phyloP scores from a whole-genome alignment of 352 stramenopile genomes.

The Globisporangium lucens region DNA sequence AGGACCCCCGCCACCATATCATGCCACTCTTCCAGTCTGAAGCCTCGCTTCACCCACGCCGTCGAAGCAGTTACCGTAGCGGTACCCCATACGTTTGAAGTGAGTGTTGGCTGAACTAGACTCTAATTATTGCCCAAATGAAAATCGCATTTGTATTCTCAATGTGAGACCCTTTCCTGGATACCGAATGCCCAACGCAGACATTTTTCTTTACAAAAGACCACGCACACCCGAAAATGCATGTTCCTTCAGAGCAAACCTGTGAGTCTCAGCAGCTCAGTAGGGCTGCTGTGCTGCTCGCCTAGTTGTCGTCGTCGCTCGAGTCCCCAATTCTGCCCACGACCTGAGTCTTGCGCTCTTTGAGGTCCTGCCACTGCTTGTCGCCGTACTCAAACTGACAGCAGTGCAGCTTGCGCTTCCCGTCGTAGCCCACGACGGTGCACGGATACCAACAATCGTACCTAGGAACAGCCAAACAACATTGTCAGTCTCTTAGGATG shows the following conservation, averaged over 20 bases:
- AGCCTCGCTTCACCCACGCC: too few relatives aligned
- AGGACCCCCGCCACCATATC: too few relatives aligned
- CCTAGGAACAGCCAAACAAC: conserved; percentile 12
- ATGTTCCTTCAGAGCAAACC: neutral
- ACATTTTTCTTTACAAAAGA: too few relatives aligned
- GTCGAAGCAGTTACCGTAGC: too few relatives aligned
- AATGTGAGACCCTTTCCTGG: too few relatives aligned
- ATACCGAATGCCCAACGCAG: too few relatives aligned
- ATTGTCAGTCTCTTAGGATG: neutral
- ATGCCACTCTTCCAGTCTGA: too few relatives aligned
- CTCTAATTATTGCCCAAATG: too few relatives aligned
- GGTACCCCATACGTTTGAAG: too few relatives aligned
- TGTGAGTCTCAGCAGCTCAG: neutral
- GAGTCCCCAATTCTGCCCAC: conserved; percentile 24
- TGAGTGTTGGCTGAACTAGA: too few relatives aligned
- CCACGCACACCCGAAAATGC: neutral
- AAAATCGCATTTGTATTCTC: too few relatives aligned
- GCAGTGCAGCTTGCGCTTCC: conserved; percentile 68
- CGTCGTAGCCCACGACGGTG: conserved; percentile 69
- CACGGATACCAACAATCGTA: conserved; percentile 85
- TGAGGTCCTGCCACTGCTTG: conserved; percentile 77
- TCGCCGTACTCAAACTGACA: conserved; percentile 81
- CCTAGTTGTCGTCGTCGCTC: neutral
- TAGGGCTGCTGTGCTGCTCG: neutral
- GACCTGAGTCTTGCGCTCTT: conserved; percentile 44